Conservation (phyloP, 192 early-diverging fungal genomes). For the Umbelopsis ramanniana region DNA sequence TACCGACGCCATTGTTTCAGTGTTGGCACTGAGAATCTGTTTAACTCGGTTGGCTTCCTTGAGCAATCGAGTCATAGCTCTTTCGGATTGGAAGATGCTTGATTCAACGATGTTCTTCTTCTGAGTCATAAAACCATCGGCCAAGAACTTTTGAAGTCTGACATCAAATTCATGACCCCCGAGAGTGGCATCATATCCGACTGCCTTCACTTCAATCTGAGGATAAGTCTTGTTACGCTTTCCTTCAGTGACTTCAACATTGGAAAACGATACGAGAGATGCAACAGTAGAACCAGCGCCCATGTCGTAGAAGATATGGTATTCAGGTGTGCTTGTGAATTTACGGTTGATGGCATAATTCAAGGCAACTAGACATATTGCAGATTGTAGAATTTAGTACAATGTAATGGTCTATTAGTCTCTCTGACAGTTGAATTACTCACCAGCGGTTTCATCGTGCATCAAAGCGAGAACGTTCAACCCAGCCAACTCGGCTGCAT, state of each 20-base stretch:
- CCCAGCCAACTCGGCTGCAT: slow-evolving; percentile 90
- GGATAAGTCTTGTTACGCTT: slow-evolving; percentile 58
- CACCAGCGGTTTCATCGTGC: slow-evolving; percentile 92
- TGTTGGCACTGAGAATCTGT: slow-evolving; percentile 94
- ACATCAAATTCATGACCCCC: slow-evolving; percentile 91
- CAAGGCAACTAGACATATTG: slow-evolving; percentile 66
- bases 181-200: slow-evolving; percentile 80
- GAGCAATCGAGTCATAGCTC: slow-evolving; percentile 88
- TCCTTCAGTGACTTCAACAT: slow-evolving; percentile 61
- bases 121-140: slow-evolving; percentile 69
- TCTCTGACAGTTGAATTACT: slow-evolving; percentile 3
- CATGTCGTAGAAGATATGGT: slow-evolving; percentile 97
- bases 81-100: slow-evolving; percentile 65
- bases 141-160: slow-evolving; percentile 79
- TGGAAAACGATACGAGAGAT: slow-evolving; percentile 80
- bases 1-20: slow-evolving; percentile 80
- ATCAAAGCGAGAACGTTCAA: slow-evolving; percentile 82
- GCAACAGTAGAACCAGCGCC: slow-evolving; percentile 95
- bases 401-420: not conserved
- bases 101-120: slow-evolving; percentile 51
- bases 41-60: slow-evolving; percentile 97
- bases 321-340: slow-evolving; percentile 66
- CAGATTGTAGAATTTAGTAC: not conserved
- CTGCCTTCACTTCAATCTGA: slow-evolving; percentile 80
- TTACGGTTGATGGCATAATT: slow-evolving; percentile 85